Evolutionary conservation across 169 alveolate genomes (phyloP).

Genomic region (Toxoplasma gondii): DNA sequence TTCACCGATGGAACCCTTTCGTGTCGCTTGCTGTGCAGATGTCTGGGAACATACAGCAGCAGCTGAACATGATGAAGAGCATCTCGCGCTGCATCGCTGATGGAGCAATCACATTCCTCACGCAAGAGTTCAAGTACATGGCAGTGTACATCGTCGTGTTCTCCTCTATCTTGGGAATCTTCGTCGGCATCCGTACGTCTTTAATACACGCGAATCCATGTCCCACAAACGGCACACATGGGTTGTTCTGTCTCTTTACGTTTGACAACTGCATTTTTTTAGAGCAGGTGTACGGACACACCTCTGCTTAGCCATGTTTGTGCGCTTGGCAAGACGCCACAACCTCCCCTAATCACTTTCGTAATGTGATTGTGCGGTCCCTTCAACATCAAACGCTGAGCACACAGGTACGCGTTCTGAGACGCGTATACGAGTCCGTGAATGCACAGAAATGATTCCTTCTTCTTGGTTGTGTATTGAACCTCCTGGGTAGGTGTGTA

Average conservation of each 20-base stretch:
- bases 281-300: background rate
- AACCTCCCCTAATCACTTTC: too few species aligned
- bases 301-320: too few species aligned
- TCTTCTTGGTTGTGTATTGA: background rate
- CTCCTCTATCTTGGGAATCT: constrained; percentile 75
- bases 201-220: too few species aligned
- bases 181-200: constrained; percentile 46
- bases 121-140: constrained; percentile 85
- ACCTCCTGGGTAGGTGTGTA: background rate
- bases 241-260: background rate
- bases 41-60: constrained; percentile 59
- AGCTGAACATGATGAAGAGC: constrained; percentile 76
- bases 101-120: constrained; percentile 91
- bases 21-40: constrained; percentile 15
- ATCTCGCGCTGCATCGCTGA: constrained; percentile 82
- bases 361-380: too few species aligned
- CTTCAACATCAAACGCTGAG: too few species aligned
- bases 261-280: background rate
- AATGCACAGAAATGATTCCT: too few species aligned
- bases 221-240: background rate
- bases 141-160: constrained; percentile 83
- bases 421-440: too few species aligned
- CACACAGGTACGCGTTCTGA: too few species aligned
- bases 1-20: background rate
- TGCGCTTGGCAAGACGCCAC: too few species aligned